Evolutionary conservation across 2,329 filamentous ascomycete genomes (phyloP).

Genomic region (Mariannaea sp.): DNA sequence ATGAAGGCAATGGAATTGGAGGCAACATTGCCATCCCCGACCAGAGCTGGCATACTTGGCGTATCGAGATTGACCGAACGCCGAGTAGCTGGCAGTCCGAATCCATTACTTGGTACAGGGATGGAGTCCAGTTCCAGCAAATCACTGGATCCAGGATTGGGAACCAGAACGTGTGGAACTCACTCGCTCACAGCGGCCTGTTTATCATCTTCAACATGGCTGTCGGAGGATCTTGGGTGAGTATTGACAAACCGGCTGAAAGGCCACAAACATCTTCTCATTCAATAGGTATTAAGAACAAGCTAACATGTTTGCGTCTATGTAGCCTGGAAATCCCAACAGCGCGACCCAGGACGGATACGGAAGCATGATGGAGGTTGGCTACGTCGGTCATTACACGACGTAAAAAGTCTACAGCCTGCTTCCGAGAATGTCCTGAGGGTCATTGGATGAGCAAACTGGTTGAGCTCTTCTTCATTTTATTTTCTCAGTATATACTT

Average conservation of each 20-base stretch:
- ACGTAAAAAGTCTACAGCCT: conserved; percentile 21
- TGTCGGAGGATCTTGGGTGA: conserved; percentile 55
- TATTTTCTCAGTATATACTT: background rate
- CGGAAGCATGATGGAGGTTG: conserved; percentile 53
- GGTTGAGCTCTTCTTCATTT: background rate
- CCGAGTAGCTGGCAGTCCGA: conserved; percentile 50
- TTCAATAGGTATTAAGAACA: too few species aligned
- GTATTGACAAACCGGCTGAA: too few species aligned
- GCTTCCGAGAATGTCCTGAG: too few species aligned
- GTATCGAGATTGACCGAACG: conserved; percentile 53
- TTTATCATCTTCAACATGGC: conserved; percentile 59
- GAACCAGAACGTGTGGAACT: conserved; percentile 50
- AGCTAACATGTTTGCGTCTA: conserved; percentile 14
- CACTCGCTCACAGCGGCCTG: conserved; percentile 53
- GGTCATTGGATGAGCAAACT: background rate
- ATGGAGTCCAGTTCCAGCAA: conserved; percentile 48
- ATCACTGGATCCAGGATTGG: conserved; percentile 49
- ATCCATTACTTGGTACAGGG: conserved; percentile 53
- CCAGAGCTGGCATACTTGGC: conserved; percentile 52
- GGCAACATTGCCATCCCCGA: conserved; percentile 43
- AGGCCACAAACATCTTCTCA: too few species aligned
- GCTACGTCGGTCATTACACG: conserved; percentile 50
- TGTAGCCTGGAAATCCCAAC: conserved; percentile 53
- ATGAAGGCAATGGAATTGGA: conserved; percentile 50
- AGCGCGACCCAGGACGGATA: conserved; percentile 47